Base-by-base conservation (phyloP, 768 basidiomycete species). In the Xanthoconium stramineum region DNA sequence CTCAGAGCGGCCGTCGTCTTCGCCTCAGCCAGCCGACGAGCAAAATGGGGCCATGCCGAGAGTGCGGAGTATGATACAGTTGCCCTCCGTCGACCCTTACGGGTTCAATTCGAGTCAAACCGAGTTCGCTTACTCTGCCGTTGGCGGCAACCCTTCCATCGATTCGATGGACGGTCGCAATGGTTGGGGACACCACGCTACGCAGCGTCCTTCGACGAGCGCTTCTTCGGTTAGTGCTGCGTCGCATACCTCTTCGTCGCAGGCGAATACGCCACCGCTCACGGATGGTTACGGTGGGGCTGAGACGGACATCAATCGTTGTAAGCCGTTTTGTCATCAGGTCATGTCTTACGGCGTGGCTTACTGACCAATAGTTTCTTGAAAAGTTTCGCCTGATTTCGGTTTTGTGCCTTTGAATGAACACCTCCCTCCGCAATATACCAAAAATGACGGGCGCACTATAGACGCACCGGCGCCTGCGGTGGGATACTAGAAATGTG, bases 381-480 rank as follows among this genome's bases (percentile, higher is more conserved):
- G 64, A 71, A 71, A 70, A 66, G 89, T 86, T 81, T 88, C 88
- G 66, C 89, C 89, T 73, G 88, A 90, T 79, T 90, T 89, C 77
- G 89, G 86, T 58, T 91, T 83, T 75, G 88, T 90, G 67, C 78
- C 81, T 65, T 86, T 90, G 86, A 88, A 84, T 72, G 88, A 89
- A 69, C 86, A 89, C 66, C 72, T 89, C 54, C 80, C 83, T 51
- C 77, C 79, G 63, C 79, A 82, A 63, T 86, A 85, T 77, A 79
- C 74, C 74, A 86, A 86, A 58, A 65, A 71, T 78, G 57, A 65
- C 78, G 43, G 78, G 78, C 61, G 83, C 81, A 64, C 78, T 80
- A 65, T 84, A 73, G 68, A 68, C 54, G 62, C 56, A 39, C 61
- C 54, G 50, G 50, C 45, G 45, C 47, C 57, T 54, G 66, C 55